Base-by-base conservation (phyloP, 2,329 filamentous ascomycete genomes). In the Epichloe glyceriae region DNA sequence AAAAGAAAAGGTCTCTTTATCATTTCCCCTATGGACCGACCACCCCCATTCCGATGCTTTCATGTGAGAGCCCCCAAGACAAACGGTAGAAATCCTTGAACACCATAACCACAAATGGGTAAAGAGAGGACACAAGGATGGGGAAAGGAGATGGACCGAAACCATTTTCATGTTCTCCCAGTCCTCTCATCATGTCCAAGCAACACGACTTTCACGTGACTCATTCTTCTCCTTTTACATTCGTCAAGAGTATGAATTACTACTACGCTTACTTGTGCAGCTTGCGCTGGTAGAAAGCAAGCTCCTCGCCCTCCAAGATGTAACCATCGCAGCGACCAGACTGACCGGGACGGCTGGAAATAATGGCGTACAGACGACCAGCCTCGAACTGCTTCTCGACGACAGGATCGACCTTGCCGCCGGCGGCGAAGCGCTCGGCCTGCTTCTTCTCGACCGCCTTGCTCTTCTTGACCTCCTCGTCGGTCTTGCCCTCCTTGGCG, bases 351-450 rank as follows among this genome's bases (percentile, higher is more conserved):
- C 93, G 83, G 72, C 86, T 93, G 64, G 91, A 81, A 66, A 98
- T 77, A 63, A 96, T 86, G 66, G 93, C 93, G 75, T 85, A 96
- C 64, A 98, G 78, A 75, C 94, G 91, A 82, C 91, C 90, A 63
- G 93, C 91, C 85, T 97, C 93, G 78, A 98, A 98, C 79, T 98
- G 93, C 79, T 87, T 90, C 88, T 98, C 93, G 60, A 98, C 73
- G 60, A 88, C 81, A 61, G 74, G 58, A 76, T 98, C 93, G 67
- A 96, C 88, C 87, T 98, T 98, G 78, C 91, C 91, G 63, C 74
- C 68, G 64, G 81, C 79, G 70, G 86, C 82, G 73, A 83, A 83
- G 70, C 93, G 86, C 62, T 81, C 86, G 59, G 86, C 83, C 79
- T 96, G 90, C 88, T 98, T 98, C 80, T 88, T 88, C 84, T 93